Conservation (phyloP, 169 alveolate species). For the Plasmodium gallinaceum region DNA sequence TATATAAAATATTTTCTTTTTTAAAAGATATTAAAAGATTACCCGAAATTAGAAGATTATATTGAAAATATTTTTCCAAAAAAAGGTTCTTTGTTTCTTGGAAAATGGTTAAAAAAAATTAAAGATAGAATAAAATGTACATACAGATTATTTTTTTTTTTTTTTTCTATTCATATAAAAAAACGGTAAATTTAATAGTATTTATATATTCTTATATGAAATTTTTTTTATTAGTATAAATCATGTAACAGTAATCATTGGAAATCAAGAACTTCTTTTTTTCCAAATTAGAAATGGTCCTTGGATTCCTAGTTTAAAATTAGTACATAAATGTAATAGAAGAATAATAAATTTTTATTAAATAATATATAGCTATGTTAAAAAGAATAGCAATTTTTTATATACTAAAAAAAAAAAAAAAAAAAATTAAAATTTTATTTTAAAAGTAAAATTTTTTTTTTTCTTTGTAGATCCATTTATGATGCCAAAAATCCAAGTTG, state of each 20-base stretch:
- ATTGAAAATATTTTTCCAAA: constrained; percentile 93
- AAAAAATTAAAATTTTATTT: neutral
- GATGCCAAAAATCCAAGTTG: constrained; percentile 97
- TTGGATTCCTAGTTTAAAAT: constrained; percentile 95
- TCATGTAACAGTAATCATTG: constrained; percentile 86
- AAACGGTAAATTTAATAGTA: neutral
- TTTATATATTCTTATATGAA: constrained; percentile 2
- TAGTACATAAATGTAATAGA: constrained; percentile 93
- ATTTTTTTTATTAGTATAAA: constrained; percentile 81
- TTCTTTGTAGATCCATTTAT: constrained; percentile 91
- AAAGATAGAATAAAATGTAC: neutral
- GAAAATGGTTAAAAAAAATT: constrained; percentile 85
- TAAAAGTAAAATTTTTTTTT: constrained; percentile 14
- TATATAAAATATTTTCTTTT: constrained; percentile 3
- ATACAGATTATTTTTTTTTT: too few relatives aligned
- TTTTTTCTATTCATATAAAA: neutral
- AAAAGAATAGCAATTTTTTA: neutral
- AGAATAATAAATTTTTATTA: too few relatives aligned
- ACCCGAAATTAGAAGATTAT: constrained; percentile 89
- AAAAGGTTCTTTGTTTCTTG: constrained; percentile 86
- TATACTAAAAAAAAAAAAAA: neutral
- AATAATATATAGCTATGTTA: neutral
- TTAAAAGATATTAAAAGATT: constrained; percentile 83
- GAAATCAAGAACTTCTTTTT: constrained; percentile 88
- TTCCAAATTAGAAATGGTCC: constrained; percentile 95